Base-by-base conservation (phyloP, 257 asterid species). In the Ehretia macrophylla region DNA sequence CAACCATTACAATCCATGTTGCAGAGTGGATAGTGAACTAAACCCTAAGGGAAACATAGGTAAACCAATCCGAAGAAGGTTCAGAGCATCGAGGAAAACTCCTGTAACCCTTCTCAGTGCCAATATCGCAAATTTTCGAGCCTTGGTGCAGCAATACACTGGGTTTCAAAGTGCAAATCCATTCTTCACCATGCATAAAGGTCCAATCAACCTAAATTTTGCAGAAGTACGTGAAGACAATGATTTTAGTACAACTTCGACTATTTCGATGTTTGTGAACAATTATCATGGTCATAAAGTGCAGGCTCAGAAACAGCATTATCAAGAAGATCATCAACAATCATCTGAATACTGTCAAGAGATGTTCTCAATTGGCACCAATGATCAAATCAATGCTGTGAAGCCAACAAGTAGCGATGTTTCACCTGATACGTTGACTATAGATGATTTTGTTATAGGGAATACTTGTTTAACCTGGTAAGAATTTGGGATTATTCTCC, bases 101-200 rank as follows among this genome's bases (percentile, higher is more conserved):
- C 66, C 94, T 5, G 80, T 87, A 0, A 82, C 87, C 1, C 77
- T 78, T 17, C 69, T 85, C 5, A 85, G 75, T 55, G 82, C 90
- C 0, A 81, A 75, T 67, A 71, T 72, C 58, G 59, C 69, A 42
- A 73, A 85, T 58, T 85, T 85, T 55, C 69, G 94, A 48, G 63
- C 82, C 12, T 52, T 82, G 46, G 94, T 85, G 51, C 94, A 85
- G 72, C 82, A 82, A 63, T 79, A 82, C 51, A 85, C 90, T 2
- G 94, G 90, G 19, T 68, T 81, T 74, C 79, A 75, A 53, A 58
- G 37, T 55, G 20, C 55, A 1, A 11, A 51, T 14, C 42, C 65
- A 1, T 18, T 32, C 32, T 32, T 55, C 23, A 54, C 27, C 17
- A 62, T 42, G 59, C 76, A 65, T 14, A 82, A 75, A 40, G 90